These are phyloP conservation scores for Centrapalus pauciflorus DNA, from an alignment of 129 eudicot species.

Conservation along the genomic window DNA sequence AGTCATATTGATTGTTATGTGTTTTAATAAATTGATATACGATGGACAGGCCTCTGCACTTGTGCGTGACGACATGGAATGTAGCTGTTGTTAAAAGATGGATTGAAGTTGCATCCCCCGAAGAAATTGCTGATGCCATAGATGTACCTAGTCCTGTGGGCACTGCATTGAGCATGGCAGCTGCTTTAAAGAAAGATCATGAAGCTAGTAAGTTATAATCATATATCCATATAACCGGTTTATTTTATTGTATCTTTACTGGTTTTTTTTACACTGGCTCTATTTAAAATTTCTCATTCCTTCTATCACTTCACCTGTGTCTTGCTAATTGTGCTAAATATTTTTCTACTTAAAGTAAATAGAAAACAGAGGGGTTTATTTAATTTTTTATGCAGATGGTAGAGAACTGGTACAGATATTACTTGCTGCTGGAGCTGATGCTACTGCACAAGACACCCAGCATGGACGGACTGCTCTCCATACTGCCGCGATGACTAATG, in stretches of 20 bases:
- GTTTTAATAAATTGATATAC: not conserved
- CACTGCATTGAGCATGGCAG: conserved; percentile 96
- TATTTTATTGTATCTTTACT: not conserved
- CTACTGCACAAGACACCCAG: conserved; percentile 80
- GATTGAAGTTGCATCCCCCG: conserved; percentile 77
- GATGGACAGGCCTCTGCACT: conserved; percentile 73
- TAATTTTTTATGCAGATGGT: conserved; percentile 57
- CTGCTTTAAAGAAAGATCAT: conserved; percentile 85
- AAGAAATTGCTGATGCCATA: conserved; percentile 76
- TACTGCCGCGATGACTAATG: conserved; percentile 92
- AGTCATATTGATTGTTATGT: not conserved
- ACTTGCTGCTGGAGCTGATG: conserved; percentile 92
- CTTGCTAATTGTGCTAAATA: not conserved
- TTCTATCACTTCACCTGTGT: not conserved
- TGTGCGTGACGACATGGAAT: conserved; percentile 88
- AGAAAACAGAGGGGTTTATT: not conserved
- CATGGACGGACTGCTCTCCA: conserved; percentile 88
- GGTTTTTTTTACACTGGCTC: not conserved
- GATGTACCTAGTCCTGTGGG: conserved; percentile 79
- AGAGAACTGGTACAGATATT: conserved; percentile 78
- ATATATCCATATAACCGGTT: not conserved
- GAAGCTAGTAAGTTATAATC: conserved; percentile 64
- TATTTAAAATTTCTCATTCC: not conserved
- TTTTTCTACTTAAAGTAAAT: not conserved
- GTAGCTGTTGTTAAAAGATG: conserved; percentile 93